phyloP scores from a whole-genome alignment of 108 stramenopile genomes.

The Epipyxis sp. region DNA sequence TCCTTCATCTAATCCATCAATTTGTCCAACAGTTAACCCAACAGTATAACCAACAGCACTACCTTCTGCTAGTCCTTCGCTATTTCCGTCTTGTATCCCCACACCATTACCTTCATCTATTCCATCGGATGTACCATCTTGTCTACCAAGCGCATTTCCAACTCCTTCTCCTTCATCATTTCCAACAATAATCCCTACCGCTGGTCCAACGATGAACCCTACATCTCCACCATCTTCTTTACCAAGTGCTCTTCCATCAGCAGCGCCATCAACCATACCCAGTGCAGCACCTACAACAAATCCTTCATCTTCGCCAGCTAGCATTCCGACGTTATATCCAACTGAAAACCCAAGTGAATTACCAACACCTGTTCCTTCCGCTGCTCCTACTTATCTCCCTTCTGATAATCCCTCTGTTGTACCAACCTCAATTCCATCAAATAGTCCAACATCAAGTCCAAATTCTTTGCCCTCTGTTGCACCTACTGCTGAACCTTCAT shows the following conservation, averaged over 20 bases:
- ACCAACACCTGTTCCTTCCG: too few relatives aligned
- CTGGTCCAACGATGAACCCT: conserved; percentile 3
- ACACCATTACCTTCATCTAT: not conserved
- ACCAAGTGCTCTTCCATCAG: too few relatives aligned
- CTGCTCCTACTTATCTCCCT: too few relatives aligned
- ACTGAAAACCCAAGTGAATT: too few relatives aligned
- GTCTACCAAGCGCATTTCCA: not conserved
- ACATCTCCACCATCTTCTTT: not conserved
- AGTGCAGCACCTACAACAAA: too few relatives aligned
- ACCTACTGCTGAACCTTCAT: too few relatives aligned
- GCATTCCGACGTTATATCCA: too few relatives aligned
- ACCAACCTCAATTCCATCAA: not conserved
- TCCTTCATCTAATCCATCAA: not conserved
- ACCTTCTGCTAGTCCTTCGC: not conserved
- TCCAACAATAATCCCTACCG: conserved; percentile 8
- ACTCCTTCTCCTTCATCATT: conserved; percentile 9
- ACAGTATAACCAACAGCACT: not conserved
- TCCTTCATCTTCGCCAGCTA: too few relatives aligned
- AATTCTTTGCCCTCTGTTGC: too few relatives aligned
- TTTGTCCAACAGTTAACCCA: not conserved
- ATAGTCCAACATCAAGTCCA: not conserved
- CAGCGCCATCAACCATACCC: too few relatives aligned
- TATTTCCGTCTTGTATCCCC: not conserved
- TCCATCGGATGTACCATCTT: not conserved
- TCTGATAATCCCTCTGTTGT: conserved; percentile 5